Evolutionary conservation across 495 filamentous ascomycete genomes (phyloP), one percentile per base, ranked within the genome.

Genomic region (Penicillium chermesinum): DNA sequence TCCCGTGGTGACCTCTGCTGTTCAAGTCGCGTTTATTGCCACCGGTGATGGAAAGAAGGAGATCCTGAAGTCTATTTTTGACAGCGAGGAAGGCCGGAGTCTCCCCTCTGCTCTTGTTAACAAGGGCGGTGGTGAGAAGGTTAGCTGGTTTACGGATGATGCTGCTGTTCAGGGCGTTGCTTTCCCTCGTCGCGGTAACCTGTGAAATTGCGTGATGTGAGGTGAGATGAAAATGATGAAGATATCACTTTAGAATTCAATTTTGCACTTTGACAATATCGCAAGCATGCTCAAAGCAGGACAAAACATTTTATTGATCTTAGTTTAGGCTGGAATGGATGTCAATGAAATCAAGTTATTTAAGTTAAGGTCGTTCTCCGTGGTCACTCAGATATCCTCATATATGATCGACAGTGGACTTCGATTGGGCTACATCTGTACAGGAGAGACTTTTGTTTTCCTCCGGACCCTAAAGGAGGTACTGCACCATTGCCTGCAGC

Each of bases 61-160:
- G 16, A 87, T 96, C 30, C 69, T 98, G 75, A 90, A 87, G 76
- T 73, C 86, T 63, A 96, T 97, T 53, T 95, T 98, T 63, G 85
- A 88, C 49, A 73, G 72, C 0, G 86, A 87, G 50, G 84, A 87
- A 47, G 89, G 89, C 0, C 70, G 75, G 37, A 78, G 74, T 33
- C 73, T 97, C 21, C 93, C 93, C 0, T 93, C 88, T 54, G 82
- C 87, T 1, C 71, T 97, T 42, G 86, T 98, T 44, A 98, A 98
- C 64, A 77, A 82, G 55, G 81, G 78, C 19, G 86, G 78, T 9
- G 86, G 85, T 33, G 88, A 94, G 33, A 85, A 88, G 63, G 89
- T 90, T 52, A 91, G 82, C 66, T 98, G 93, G 93, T 98, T 98
- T 66, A 87, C 88, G 7, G 94, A 97, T 61, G 70, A 78, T 45